Percentiles rank a stretch among this genome's conserved stretches.
Evolutionary conservation across 1,284 basidiomycete genomes (phyloP).

Genomic region (Xerocomus nothofagi): DNA sequence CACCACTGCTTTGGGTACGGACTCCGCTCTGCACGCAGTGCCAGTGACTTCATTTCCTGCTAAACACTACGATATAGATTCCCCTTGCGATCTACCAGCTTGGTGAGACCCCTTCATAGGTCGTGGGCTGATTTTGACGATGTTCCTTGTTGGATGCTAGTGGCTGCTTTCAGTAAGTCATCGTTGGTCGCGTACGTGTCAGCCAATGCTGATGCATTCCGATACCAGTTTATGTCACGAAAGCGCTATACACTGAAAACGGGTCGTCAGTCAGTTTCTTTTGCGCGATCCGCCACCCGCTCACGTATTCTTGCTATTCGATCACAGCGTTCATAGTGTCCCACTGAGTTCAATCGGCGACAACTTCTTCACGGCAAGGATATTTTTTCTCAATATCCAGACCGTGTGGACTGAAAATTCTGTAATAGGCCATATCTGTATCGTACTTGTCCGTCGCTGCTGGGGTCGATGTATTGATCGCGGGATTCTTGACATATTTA

Average conservation of each 20-base stretch:
- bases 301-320: background rate
- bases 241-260: background rate
- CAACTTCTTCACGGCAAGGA: slow-evolving; percentile 2
- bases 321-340: background rate
- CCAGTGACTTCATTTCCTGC: background rate
- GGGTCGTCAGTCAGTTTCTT: slow-evolving; percentile 1
- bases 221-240: slow-evolving; percentile 1
- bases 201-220: background rate
- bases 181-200: background rate
- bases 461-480: background rate
- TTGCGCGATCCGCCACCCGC: background rate
- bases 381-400: background rate
- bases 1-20: slow-evolving; percentile 6
- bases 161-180: slow-evolving; percentile 1
- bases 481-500: background rate
- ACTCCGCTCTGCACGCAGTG: background rate
- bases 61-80: background rate
- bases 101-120: background rate
- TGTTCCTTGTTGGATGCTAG: background rate
- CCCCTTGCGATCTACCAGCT: slow-evolving; percentile 4
- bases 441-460: background rate
- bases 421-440: background rate
- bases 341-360: background rate
- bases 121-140: background rate
- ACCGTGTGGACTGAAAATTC: background rate